phyloP scores from a whole-genome alignment of 768 basidiomycete species.

The Collybia nuda region DNA sequence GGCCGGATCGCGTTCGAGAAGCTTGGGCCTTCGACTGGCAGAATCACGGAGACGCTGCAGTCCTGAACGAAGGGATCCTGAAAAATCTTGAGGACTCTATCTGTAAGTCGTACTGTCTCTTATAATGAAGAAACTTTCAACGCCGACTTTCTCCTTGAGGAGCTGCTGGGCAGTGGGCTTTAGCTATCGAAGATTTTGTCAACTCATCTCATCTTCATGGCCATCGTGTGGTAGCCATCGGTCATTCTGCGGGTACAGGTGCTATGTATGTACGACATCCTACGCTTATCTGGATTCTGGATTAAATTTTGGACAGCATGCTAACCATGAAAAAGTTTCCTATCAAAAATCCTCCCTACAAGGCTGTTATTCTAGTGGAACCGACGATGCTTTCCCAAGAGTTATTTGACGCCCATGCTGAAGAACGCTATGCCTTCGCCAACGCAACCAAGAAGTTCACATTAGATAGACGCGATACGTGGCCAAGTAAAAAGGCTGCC shows the following conservation, averaged over 20 bases:
- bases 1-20: constrained; percentile 29
- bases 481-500: constrained; percentile 26
- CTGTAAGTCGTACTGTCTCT: constrained; percentile 12
- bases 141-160: not conserved
- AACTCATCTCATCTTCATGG: constrained; percentile 12
- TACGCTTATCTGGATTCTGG: not conserved
- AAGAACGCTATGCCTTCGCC: constrained; percentile 12
- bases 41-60: constrained; percentile 35
- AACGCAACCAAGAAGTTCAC: constrained; percentile 17
- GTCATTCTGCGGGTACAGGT: constrained; percentile 30
- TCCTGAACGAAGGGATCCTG: constrained; percentile 27
- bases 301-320: constrained; percentile 7
- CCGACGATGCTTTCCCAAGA: constrained; percentile 27
- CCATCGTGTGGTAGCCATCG: constrained; percentile 26
- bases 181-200: constrained; percentile 12
- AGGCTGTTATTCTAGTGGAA: constrained; percentile 30
- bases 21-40: constrained; percentile 42
- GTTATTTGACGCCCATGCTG: constrained; percentile 18
- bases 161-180: constrained; percentile 25
- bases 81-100: constrained; percentile 18
- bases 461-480: constrained; percentile 21
- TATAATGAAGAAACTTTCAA: not conserved
- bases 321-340: constrained; percentile 15
- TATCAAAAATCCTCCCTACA: constrained; percentile 15
- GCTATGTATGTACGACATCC: constrained; percentile 23